Percentiles rank a stretch among this genome's conserved stretches.
These are phyloP conservation scores for Rhododendron vialii DNA, from an alignment of 148 eudicot species.

Conservation along the genomic window DNA sequence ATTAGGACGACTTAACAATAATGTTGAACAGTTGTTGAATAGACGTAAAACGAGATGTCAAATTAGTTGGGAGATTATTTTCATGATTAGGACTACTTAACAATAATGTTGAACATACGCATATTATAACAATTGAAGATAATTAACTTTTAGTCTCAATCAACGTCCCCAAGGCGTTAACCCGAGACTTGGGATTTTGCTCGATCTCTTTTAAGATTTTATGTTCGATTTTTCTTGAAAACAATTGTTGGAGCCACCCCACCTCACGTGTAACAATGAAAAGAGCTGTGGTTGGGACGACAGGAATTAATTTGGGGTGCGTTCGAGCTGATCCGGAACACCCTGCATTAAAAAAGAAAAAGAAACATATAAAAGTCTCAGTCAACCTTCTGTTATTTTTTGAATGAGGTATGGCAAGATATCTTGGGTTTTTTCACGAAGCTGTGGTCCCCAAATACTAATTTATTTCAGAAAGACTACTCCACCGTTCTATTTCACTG, in stretches of 20 bases:
- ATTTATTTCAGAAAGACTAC: background rate
- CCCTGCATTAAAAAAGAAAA: too few species aligned
- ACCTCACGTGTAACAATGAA: too few species aligned
- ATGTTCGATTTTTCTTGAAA: too few species aligned
- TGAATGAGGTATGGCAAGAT: background rate
- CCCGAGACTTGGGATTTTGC: too few species aligned
- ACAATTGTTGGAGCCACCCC: too few species aligned
- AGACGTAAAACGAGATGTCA: background rate
- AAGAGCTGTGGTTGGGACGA: too few species aligned
- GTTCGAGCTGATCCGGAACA: too few species aligned
- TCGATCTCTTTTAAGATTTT: too few species aligned
- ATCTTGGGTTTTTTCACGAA: background rate
- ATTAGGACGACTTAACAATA: background rate
- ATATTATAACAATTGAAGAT: background rate
- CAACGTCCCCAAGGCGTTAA: background rate
- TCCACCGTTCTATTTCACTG: too few species aligned
- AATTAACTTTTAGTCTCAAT: background rate
- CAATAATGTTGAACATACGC: background rate
- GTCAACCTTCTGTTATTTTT: background rate
- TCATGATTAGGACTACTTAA: background rate
- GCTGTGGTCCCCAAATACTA: background rate
- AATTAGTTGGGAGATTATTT: background rate
- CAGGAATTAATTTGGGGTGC: too few species aligned
- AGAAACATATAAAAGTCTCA: background rate
- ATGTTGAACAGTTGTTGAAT: background rate